phyloP scores from a whole-genome alignment of 2,329 filamentous ascomycete genomes.

The Xylariaceae sp. region DNA sequence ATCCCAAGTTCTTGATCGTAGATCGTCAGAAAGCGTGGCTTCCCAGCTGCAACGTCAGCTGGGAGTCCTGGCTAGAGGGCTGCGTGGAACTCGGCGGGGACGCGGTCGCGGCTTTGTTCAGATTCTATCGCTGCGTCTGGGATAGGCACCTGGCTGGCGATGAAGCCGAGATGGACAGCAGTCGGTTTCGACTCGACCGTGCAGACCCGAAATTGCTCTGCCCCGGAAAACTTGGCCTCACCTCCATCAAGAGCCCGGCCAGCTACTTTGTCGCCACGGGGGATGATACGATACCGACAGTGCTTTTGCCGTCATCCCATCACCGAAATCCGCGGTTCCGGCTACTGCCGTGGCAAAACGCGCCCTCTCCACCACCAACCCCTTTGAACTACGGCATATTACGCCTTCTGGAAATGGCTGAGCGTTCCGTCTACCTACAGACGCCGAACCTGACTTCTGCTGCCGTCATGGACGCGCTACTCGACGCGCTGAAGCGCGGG shows the following conservation, averaged over 20 bases:
- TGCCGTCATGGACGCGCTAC: conserved; percentile 53
- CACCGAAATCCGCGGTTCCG: conserved; percentile 60
- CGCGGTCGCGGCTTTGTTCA: conserved; percentile 52
- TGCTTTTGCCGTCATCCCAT: conserved; percentile 69
- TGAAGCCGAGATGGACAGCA: conserved; percentile 3
- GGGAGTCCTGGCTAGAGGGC: conserved; percentile 82
- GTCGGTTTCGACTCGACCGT: not conserved
- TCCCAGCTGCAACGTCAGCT: conserved; percentile 78
- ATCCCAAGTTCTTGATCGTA: conserved; percentile 73
- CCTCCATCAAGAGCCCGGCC: conserved; percentile 15
- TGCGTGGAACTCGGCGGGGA: conserved; percentile 60
- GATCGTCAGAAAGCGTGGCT: conserved; percentile 61
- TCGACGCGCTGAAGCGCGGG: conserved; percentile 55
- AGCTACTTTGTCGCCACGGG: conserved; percentile 11
- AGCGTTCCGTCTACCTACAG: conserved; percentile 56
- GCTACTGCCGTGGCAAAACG: conserved; percentile 47
- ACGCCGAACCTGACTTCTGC: conserved; percentile 71
- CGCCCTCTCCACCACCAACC: conserved; percentile 48
- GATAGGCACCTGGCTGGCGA: conserved; percentile 26
- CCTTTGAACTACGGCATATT: conserved; percentile 61
- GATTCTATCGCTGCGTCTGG: conserved; percentile 68
- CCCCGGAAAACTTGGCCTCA: conserved; percentile 7
- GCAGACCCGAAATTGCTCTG: conserved; percentile 1
- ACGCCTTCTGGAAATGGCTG: conserved; percentile 51
- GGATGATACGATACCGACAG: conserved; percentile 35